Evolutionary conservation across 2,329 filamentous ascomycete genomes (phyloP).

Genomic region (Xylariaceae sp.): DNA sequence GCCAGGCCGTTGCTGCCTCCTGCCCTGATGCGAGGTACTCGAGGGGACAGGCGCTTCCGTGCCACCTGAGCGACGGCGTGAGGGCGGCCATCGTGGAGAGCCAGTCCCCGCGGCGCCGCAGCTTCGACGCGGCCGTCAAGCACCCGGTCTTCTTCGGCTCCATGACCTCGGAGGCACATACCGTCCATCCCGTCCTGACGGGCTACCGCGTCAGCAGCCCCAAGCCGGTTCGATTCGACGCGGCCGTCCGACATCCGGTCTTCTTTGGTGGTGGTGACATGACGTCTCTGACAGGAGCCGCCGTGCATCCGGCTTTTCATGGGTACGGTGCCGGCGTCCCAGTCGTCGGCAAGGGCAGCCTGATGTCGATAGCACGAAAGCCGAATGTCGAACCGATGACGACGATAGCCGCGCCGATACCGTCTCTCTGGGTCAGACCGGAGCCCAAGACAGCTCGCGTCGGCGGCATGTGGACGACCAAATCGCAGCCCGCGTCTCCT

Average conservation of each 20-base stretch:
- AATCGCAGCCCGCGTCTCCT: too few species aligned
- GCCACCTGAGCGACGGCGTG: conserved; percentile 17
- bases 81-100: conserved; percentile 16
- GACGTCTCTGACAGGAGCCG: too few species aligned
- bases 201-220: conserved; percentile 11
- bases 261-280: too few species aligned
- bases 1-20: conserved; percentile 26
- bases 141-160: conserved; percentile 16
- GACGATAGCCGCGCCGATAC: too few species aligned
- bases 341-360: too few species aligned
- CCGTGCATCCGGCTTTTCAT: too few species aligned
- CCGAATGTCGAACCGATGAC: too few species aligned
- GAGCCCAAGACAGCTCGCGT: too few species aligned
- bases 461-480: too few species aligned
- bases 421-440: too few species aligned
- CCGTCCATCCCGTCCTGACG: conserved; percentile 7
- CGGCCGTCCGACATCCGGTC: neutral
- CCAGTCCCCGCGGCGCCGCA: conserved; percentile 6
- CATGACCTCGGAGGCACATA: conserved; percentile 3
- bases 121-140: conserved; percentile 7
- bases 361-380: too few species aligned
- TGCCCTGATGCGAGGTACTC: conserved; percentile 16
- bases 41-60: conserved; percentile 12
- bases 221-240: neutral
- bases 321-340: too few species aligned